Conservation (phyloP, 306 rosid species). For the Senna siamea region DNA sequence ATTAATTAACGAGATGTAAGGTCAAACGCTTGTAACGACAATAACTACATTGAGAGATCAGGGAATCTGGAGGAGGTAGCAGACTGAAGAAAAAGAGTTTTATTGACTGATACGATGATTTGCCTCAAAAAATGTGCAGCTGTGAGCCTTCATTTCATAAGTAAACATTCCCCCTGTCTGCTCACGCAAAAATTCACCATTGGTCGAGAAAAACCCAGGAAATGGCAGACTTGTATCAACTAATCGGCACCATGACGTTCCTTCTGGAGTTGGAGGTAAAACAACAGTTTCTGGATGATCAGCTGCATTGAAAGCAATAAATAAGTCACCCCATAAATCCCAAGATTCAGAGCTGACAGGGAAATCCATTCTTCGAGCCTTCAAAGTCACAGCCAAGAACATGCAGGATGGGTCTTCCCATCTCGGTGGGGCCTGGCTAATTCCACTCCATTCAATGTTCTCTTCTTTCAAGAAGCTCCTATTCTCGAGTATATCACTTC, state of each 20-base stretch:
- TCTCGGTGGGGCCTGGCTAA: constrained; percentile 61
- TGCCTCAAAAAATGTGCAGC: constrained; percentile 82
- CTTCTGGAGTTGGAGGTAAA: constrained; percentile 61
- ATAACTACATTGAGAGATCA: too few species aligned
- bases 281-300: constrained; percentile 54
- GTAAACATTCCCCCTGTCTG: constrained; percentile 42
- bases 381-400: constrained; percentile 79
- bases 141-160: constrained; percentile 63
- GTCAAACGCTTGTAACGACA: too few species aligned
- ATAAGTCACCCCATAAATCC: constrained; percentile 56
- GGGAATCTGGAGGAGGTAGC: too few species aligned
- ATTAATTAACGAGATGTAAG: too few species aligned
- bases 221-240: constrained; percentile 83
- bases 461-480: constrained; percentile 71
- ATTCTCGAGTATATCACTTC: constrained; percentile 69
- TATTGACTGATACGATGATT: constrained; percentile 33
- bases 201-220: constrained; percentile 69
- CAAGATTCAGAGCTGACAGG: constrained; percentile 35
- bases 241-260: constrained; percentile 64
- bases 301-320: constrained; percentile 71
- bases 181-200: constrained; percentile 57
- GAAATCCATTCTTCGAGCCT: constrained; percentile 43
- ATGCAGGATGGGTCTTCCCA: constrained; percentile 81
- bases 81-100: neutral
- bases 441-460: constrained; percentile 75